Evolutionary conservation across 2,329 filamentous ascomycete species (phyloP).

Genomic region (Juglanconis oblonga): DNA sequence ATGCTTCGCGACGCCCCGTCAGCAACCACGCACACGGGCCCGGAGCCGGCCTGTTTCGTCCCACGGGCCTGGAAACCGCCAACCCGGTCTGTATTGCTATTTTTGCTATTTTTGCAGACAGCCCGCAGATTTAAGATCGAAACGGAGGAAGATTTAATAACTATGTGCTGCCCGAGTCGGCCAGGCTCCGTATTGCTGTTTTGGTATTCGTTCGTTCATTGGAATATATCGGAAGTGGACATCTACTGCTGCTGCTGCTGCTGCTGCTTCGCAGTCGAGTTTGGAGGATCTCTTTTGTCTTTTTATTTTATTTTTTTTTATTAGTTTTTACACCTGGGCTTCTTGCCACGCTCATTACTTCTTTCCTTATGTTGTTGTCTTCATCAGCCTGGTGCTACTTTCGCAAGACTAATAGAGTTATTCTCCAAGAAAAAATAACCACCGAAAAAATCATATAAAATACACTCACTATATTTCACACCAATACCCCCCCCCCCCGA

Average conservation of each 20-base stretch:
- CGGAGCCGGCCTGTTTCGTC: conserved; percentile 10
- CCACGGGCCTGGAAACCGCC: background rate
- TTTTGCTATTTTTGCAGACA: background rate
- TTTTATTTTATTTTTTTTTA: background rate
- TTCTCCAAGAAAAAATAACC: background rate
- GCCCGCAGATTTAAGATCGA: background rate
- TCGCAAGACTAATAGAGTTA: background rate
- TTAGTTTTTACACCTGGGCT: background rate
- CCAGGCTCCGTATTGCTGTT: too few species aligned
- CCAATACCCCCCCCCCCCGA: background rate
- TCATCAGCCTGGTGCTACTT: conserved; percentile 3
- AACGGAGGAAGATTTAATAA: background rate
- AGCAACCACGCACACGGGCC: background rate
- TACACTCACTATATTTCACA: too few species aligned
- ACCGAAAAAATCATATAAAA: background rate
- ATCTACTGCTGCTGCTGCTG: background rate
- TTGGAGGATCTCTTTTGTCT: background rate
- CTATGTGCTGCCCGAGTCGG: too few species aligned
- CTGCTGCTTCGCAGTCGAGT: background rate
- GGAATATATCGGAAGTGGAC: too few species aligned
- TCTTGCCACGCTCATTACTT: background rate
- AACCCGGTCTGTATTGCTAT: background rate
- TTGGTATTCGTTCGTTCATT: too few species aligned
- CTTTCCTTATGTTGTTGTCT: background rate
- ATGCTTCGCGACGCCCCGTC: too few species aligned